These are phyloP conservation scores for Dothidotthia symphoricarpi DNA, from an alignment of 2,329 filamentous ascomycete genomes.

Conservation along the genomic window DNA sequence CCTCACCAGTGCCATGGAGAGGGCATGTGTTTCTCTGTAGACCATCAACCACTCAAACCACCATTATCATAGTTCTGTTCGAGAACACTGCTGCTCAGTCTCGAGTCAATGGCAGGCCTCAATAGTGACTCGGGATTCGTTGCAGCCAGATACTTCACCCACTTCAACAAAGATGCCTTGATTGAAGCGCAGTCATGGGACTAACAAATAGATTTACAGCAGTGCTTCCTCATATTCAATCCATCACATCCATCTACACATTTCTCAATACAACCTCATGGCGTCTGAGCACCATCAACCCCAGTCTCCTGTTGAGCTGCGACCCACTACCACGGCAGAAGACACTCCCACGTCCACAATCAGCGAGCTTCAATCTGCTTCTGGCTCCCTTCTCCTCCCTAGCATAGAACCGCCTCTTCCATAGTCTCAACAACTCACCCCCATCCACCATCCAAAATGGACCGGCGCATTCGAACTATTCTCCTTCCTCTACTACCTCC, in stretches of 20 bases:
- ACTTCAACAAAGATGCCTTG: neutral
- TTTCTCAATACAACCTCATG: no score
- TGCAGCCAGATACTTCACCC: neutral
- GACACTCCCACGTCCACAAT: constrained; percentile 1
- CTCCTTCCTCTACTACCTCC: constrained; percentile 11
- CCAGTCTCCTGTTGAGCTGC: no score
- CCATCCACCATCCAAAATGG: constrained; percentile 5
- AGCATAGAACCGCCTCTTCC: constrained; percentile 1
- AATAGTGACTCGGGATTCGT: constrained; percentile 1
- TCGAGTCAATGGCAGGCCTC: constrained; percentile 1
- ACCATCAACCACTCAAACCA: neutral
- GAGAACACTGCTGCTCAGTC: neutral
- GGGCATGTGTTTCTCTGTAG: neutral
- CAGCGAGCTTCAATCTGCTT: constrained; percentile 15
- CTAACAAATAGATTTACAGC: no score
- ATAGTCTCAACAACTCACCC: neutral
- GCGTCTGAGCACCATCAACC: no score
- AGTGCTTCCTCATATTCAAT: no score
- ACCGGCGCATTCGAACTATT: constrained; percentile 16
- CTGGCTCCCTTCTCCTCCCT: constrained; percentile 11
- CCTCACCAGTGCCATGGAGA: no score
- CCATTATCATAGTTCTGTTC: neutral
- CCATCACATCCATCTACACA: no score
- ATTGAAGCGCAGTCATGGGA: neutral
- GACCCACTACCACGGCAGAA: neutral